A percentile compares a stretch with the other conserved stretches of the same genome.
Evolutionary conservation across 164 flowering plant genomes (phyloP).

Genomic region (Magnolia officinalis): DNA sequence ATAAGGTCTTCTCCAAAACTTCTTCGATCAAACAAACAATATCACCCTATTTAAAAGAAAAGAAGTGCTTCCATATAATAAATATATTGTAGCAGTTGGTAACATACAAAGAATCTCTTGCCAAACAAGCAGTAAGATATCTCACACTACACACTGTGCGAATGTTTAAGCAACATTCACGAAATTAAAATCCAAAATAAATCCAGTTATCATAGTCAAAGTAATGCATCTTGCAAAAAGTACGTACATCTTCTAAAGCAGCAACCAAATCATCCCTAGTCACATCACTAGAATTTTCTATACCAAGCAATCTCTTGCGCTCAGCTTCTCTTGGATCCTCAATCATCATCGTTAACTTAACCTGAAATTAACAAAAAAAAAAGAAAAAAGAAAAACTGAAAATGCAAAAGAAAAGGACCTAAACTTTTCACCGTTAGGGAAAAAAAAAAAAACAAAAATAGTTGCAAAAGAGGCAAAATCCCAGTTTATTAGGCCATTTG

Average conservation of each 20-base stretch:
- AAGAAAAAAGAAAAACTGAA: not conserved
- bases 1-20: too few species aligned
- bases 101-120: too few species aligned
- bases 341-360: slow-evolving; percentile 75
- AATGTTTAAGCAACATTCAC: too few species aligned
- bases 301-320: slow-evolving; percentile 73
- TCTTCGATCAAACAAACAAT: too few species aligned
- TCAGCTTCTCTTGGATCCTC: slow-evolving; percentile 95
- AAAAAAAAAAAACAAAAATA: too few species aligned
- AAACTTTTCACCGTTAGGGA: too few species aligned
- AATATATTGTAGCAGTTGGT: too few species aligned
- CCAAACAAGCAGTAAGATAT: too few species aligned
- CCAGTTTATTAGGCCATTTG: not conserved
- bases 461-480: not conserved
- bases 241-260: slow-evolving; percentile 68
- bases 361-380: slow-evolving; percentile 33
- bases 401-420: not conserved
- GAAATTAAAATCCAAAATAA: not conserved
- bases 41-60: too few species aligned
- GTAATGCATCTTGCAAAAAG: slow-evolving; percentile 5
- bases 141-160: too few species aligned
- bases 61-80: too few species aligned
- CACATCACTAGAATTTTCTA: slow-evolving; percentile 71
- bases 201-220: not conserved
- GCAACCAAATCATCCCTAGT: slow-evolving; percentile 81